A percentile compares a stretch with the other conserved stretches of the same genome.
Evolutionary conservation across 129 eudicot genomes (phyloP).

Genomic region (Arctium minus): DNA sequence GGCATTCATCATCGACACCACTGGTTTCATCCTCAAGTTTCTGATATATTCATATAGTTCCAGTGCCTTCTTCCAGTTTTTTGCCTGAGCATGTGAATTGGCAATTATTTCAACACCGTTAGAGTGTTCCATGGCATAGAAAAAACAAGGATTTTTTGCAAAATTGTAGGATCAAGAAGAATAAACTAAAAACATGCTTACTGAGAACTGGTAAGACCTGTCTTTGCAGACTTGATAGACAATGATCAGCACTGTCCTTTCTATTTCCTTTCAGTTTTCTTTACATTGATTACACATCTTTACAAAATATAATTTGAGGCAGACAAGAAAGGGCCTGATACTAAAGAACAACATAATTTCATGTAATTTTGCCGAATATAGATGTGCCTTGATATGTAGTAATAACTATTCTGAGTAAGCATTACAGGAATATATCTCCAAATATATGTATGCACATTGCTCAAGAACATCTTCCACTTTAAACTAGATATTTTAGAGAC

Average conservation of each 20-base stretch:
- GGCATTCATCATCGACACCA: slow-evolving; percentile 89
- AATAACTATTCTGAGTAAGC: background rate
- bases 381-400: background rate
- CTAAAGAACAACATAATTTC: background rate
- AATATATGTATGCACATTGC: background rate
- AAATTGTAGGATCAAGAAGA: slow-evolving; percentile 14
- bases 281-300: background rate
- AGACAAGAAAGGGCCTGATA: background rate
- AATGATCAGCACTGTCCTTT: background rate
- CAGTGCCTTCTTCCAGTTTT: slow-evolving; percentile 88
- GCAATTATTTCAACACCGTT: slow-evolving; percentile 10
- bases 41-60: slow-evolving; percentile 71
- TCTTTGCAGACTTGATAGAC: background rate
- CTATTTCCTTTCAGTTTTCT: background rate
- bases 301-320: background rate
- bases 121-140: slow-evolving; percentile 10
- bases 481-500: background rate
- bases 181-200: background rate
- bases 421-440: background rate
- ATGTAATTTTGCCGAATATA: background rate
- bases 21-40: slow-evolving; percentile 59
- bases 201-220: background rate
- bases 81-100: slow-evolving; percentile 48
- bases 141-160: background rate
- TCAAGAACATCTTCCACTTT: background rate